A percentile compares a stretch with the other conserved stretches of the same genome.
Conservation (phyloP, 768 basidiomycete genomes). For the Suillus subaureus region DNA sequence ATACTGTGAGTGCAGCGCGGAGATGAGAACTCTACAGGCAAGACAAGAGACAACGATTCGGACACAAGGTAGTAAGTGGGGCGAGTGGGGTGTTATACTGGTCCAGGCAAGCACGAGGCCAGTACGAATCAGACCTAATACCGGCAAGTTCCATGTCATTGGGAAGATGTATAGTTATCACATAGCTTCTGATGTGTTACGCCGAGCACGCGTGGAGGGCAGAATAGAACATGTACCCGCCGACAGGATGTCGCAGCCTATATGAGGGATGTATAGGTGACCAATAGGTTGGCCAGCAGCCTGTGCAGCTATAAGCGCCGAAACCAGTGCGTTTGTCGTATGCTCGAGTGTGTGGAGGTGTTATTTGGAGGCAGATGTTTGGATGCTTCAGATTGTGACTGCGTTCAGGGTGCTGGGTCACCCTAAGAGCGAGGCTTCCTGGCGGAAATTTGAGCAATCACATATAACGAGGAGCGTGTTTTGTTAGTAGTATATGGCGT, state of each 20-base stretch:
- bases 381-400: no score
- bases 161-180: not conserved
- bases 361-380: not conserved
- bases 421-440: no score
- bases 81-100: not conserved
- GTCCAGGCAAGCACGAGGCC: not conserved
- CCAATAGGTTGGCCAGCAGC: not conserved
- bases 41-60: not conserved
- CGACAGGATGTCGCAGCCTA: not conserved
- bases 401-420: no score
- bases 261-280: not conserved
- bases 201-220: not conserved
- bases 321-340: not conserved
- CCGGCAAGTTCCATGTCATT: not conserved
- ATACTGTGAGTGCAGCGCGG: not conserved
- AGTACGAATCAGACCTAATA: not conserved
- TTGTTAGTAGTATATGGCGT: no score
- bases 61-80: not conserved
- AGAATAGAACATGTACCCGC: not conserved
- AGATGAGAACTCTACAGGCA: not conserved
- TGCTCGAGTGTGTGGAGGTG: not conserved
- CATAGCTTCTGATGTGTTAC: not conserved
- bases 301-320: no score
- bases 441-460: no score
- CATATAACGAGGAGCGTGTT: no score